phyloP scores from a whole-genome alignment of 441 rosid genomes.

The Aleurites moluccanus region DNA sequence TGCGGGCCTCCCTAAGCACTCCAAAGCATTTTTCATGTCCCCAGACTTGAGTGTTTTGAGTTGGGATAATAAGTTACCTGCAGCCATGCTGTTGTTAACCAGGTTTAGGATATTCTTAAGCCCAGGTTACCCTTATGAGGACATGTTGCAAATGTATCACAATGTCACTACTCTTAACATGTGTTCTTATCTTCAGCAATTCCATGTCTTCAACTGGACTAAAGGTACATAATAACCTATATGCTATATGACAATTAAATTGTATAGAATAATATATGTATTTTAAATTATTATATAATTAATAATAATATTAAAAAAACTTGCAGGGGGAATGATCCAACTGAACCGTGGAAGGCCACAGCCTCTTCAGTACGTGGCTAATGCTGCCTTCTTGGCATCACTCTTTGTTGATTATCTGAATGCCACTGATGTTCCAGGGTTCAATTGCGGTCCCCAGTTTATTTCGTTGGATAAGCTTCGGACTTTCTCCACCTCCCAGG shows the following conservation, averaged over 20 bases:
- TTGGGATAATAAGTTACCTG: constrained; percentile 83
- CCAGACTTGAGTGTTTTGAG: too few relatives aligned
- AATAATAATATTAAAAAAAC: background rate
- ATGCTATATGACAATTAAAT: too few relatives aligned
- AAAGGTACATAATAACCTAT: constrained; percentile 37
- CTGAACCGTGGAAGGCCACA: constrained; percentile 57
- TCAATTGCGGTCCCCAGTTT: constrained; percentile 58
- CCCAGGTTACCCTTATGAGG: constrained; percentile 85
- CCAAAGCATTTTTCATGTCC: too few relatives aligned
- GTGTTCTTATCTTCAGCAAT: constrained; percentile 56
- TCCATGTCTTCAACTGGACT: constrained; percentile 64
- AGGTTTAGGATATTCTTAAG: constrained; percentile 65
- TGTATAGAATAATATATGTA: background rate
- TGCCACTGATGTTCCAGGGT: constrained; percentile 64
- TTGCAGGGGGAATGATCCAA: constrained; percentile 69
- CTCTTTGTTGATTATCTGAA: constrained; percentile 75
- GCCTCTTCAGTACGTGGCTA: constrained; percentile 64
- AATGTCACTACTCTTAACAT: constrained; percentile 59
- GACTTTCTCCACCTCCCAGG: constrained; percentile 71
- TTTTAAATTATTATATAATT: background rate
- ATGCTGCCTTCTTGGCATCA: constrained; percentile 79
- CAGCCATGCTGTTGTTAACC: constrained; percentile 78
- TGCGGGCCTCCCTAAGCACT: constrained; percentile 52
- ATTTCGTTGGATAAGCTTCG: constrained; percentile 37
- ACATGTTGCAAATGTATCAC: constrained; percentile 69